A percentile compares a stretch with the other conserved stretches of the same genome.
phyloP scores from a whole-genome alignment of 257 asterid species.

The Rhazya stricta region DNA sequence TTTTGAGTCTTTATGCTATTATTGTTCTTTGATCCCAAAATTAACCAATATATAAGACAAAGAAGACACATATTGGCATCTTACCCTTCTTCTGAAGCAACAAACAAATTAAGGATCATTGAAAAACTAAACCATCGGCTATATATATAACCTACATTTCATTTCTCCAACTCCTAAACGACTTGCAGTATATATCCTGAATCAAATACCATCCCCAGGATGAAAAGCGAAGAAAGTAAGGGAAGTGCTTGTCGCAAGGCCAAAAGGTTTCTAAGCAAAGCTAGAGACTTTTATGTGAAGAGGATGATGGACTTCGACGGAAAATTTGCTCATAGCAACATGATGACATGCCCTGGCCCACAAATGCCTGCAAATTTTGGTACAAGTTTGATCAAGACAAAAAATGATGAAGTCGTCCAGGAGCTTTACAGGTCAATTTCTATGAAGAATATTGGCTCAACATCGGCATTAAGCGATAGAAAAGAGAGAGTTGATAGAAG shows the following conservation, averaged over 20 bases:
- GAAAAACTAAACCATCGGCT: background rate
- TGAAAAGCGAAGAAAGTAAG: constrained; percentile 18
- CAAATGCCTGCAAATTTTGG: constrained; percentile 3
- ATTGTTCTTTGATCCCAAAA: background rate
- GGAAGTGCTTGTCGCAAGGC: constrained; percentile 24
- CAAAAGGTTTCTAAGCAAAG: constrained; percentile 35
- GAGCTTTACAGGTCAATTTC: constrained; percentile 22
- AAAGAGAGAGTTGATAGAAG: constrained; percentile 26
- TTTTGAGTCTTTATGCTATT: background rate
- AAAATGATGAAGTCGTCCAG: constrained; percentile 15
- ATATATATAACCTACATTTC: background rate
- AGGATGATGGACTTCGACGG: constrained; percentile 37
- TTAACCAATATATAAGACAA: background rate
- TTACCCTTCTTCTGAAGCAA: background rate
- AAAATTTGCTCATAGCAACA: constrained; percentile 13
- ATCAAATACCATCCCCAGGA: background rate
- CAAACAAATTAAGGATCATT: background rate
- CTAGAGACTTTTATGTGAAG: constrained; percentile 39
- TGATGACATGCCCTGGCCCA: constrained; percentile 9
- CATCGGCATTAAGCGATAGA: background rate
- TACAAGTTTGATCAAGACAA: background rate
- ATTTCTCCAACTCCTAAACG: background rate
- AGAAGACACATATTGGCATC: too few relatives aligned
- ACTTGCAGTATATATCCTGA: too few relatives aligned
- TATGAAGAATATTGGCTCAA: constrained; percentile 3